A percentile compares a stretch with the other conserved stretches of the same genome.
Conservation (phyloP, 78 protist species). For the Polysphondylium violaceum region DNA sequence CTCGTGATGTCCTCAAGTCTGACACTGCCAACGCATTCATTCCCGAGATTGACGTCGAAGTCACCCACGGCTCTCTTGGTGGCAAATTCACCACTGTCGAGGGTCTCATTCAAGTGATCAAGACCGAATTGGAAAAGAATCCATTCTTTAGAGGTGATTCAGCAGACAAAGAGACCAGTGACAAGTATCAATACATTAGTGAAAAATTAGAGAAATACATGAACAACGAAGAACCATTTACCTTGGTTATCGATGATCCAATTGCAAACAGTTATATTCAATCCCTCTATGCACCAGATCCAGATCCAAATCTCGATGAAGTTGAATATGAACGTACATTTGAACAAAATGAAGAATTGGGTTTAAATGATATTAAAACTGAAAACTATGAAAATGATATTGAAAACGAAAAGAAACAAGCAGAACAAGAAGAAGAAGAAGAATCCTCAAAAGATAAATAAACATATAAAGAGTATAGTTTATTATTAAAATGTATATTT, state of each 20-base stretch:
- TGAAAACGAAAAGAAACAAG: slow-evolving; percentile 4
- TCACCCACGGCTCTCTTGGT: slow-evolving; percentile 93
- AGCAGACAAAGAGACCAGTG: slow-evolving; percentile 21
- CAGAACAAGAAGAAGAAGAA: neutral
- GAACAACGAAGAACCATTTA: slow-evolving; percentile 76
- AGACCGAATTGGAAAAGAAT: slow-evolving; percentile 63
- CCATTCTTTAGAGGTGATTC: slow-evolving; percentile 86
- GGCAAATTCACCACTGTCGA: slow-evolving; percentile 95
- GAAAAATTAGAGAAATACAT: neutral
- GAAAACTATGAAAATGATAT: slow-evolving; percentile 52
- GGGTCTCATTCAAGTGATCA: slow-evolving; percentile 81
- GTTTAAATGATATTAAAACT: slow-evolving; percentile 90
- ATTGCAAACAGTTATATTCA: slow-evolving; percentile 81
- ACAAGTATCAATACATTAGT: slow-evolving; percentile 38
- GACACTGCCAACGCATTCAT: slow-evolving; percentile 87
- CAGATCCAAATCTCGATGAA: slow-evolving; percentile 85
- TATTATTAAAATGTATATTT: neutral
- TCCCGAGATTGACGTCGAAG: slow-evolving; percentile 87
- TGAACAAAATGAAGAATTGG: slow-evolving; percentile 92
- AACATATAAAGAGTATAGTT: neutral
- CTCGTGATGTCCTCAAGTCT: slow-evolving; percentile 90
- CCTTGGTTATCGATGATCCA: slow-evolving; percentile 93
- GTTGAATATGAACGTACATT: slow-evolving; percentile 89
- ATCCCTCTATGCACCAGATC: slow-evolving; percentile 86
- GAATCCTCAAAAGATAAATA: neutral